Percentiles rank a stretch among this genome's conserved stretches.
Evolutionary conservation across 805 yeast genomes (phyloP).

Genomic region (Candida coquimbonensis): DNA sequence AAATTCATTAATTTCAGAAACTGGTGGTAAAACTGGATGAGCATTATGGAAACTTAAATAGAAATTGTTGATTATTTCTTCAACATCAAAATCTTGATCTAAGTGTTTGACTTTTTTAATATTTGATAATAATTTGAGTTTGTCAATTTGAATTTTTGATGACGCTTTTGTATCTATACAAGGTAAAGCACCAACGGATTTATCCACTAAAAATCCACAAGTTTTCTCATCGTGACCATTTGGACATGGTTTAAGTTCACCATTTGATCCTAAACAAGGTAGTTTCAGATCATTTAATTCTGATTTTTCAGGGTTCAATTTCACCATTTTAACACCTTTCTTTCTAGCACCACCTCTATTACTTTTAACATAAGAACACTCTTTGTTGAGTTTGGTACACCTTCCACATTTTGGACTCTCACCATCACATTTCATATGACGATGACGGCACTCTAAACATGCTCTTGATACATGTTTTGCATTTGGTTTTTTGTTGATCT

Average conservation of each 20-base stretch:
- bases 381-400: constrained; percentile 28
- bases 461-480: constrained; percentile 40
- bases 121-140: constrained; percentile 8
- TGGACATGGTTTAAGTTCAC: constrained; percentile 14
- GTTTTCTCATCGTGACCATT: constrained; percentile 17
- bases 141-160: constrained; percentile 6
- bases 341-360: constrained; percentile 48
- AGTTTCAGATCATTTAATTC: constrained; percentile 5
- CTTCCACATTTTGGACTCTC: constrained; percentile 37
- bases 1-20: constrained; percentile 28
- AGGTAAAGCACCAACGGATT: constrained; percentile 14
- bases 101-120: neutral
- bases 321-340: constrained; percentile 35
- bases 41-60: constrained; percentile 33
- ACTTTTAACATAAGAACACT: constrained; percentile 43
- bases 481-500: constrained; percentile 7
- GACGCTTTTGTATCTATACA: constrained; percentile 7
- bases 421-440: constrained; percentile 48
- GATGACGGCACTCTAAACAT: constrained; percentile 43
- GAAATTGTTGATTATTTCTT: constrained; percentile 22
- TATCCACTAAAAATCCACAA: constrained; percentile 17
- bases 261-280: constrained; percentile 15
- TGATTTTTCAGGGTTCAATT: neutral
- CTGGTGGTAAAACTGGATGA: constrained; percentile 43
- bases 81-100: constrained; percentile 15